A percentile compares a stretch with the other conserved stretches of the same genome.
Conservation (phyloP, 306 rosid genomes). For the Coriaria nepalensis region DNA sequence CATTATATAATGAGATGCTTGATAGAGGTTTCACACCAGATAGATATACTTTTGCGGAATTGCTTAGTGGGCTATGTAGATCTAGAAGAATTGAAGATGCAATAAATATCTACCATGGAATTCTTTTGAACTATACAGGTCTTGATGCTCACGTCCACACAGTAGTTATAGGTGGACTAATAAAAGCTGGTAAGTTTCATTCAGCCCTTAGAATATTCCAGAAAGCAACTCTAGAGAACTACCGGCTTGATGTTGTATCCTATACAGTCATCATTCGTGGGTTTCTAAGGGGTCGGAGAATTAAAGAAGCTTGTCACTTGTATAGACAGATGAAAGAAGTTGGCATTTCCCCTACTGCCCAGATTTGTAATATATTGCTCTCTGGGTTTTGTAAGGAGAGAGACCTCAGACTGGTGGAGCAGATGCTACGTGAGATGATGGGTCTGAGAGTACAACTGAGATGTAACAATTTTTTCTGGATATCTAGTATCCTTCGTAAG, state of each 20-base stretch:
- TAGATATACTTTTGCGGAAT: conserved; percentile 42
- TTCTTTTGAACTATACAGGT: conserved; percentile 17
- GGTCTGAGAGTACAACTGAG: conserved; percentile 30
- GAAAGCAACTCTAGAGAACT: conserved; percentile 19
- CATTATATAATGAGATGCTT: conserved; percentile 29
- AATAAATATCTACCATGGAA: conserved; percentile 32
- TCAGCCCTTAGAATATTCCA: conserved; percentile 28
- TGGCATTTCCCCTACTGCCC: conserved; percentile 33
- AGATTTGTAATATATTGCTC: conserved; percentile 35
- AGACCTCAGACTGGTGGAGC: conserved; percentile 20
- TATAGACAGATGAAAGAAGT: conserved; percentile 37
- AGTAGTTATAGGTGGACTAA: conserved; percentile 27
- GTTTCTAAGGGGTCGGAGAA: conserved; percentile 38
- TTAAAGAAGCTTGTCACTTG: conserved; percentile 33
- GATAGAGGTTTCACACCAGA: conserved; percentile 42
- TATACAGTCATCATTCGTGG: conserved; percentile 36
- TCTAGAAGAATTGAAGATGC: conserved; percentile 37
- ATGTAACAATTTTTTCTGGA: conserved; percentile 24
- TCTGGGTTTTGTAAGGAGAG: conserved; percentile 25
- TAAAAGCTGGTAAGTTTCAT: conserved; percentile 32
- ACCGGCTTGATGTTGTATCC: conserved; percentile 35
- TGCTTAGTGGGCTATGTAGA: conserved; percentile 44
- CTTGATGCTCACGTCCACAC: conserved; percentile 54
- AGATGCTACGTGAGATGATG: conserved; percentile 48
- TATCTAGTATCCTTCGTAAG: conserved; percentile 19